phyloP scores from a whole-genome alignment of 805 yeast genomes.

The Lachancea fermentati region DNA sequence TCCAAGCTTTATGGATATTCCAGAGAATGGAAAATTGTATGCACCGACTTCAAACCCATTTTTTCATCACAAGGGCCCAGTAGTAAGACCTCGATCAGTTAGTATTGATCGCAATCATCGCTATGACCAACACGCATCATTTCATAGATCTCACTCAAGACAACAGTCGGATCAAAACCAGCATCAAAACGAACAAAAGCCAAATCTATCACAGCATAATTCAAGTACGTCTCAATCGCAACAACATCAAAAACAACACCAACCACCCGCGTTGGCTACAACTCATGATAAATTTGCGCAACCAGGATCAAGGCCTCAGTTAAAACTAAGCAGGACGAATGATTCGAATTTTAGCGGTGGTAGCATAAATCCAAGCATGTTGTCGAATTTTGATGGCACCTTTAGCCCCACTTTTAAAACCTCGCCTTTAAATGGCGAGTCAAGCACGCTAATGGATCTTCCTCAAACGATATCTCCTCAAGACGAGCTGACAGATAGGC shows the following conservation, averaged over 20 bases:
- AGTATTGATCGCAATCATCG: conserved; percentile 12
- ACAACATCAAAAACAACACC: conserved; percentile 3
- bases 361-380: conserved; percentile 16
- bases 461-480: conserved; percentile 4
- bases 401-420: conserved; percentile 12
- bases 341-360: conserved; percentile 1
- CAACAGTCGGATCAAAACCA: background rate
- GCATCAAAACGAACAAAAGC: background rate
- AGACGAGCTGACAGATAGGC: background rate
- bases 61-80: background rate
- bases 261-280: background rate
- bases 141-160: background rate
- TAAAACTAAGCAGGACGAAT: background rate
- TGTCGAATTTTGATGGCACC: conserved; percentile 15
- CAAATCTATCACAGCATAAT: conserved; percentile 5
- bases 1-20: conserved; percentile 38
- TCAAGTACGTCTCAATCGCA: conserved; percentile 4
- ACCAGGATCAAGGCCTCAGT: background rate
- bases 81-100: conserved; percentile 10
- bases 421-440: conserved; percentile 12
- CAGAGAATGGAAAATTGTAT: conserved; percentile 15
- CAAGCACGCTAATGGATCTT: conserved; percentile 4
- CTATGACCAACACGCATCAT: conserved; percentile 4
- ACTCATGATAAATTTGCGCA: background rate
- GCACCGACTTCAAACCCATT: conserved; percentile 9